Base-by-base conservation (phyloP, 2,329 filamentous ascomycete genomes). In the Hymenoscyphus infarciens region DNA sequence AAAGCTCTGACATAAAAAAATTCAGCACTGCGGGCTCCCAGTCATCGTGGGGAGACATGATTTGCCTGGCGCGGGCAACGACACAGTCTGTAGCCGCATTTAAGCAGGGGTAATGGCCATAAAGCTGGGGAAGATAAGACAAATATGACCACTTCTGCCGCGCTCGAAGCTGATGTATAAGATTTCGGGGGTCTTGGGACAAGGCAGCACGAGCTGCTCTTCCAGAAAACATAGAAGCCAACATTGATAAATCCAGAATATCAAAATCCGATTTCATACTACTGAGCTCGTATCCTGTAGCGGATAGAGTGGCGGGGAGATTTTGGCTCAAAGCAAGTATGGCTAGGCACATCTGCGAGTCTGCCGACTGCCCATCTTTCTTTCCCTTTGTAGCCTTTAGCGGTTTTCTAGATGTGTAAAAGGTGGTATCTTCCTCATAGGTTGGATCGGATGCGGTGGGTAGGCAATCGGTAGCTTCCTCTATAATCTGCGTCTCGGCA, bases 141-240 rank as follows among this genome's bases (percentile, higher is more conserved):
- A 73, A 55, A 55, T 71, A 73, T 5, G 72, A 72, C 64, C 64
- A 70, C 42, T 72, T 64, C 45, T 70, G 67, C 29, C 66, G 59
- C 1, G 67, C 64, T 16, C 65, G 63, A 29, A 72, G 59, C 45
- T 73, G 65, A 39, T 68, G 59, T 33, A 68, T 63, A 11, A 73
- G 62, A 35, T 66, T 61, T 22, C 58, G 60, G 38, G 71, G 68
- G 55, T 71, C 61, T 29, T 65, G 57, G 10, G 68, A 67, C 2
- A 73, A 56, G 1, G 65, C 66, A 16, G 55, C 61, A 19, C 70
- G 64, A 4, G 70, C 69, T 3, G 67, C 64, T 27, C 69, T 70
- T n/a, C 69, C 65, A n/a, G 70, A 63, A 53, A 71, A 68, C 16
- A 71, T 63, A 7, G 69, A 68, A 10, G 71, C 68, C n/a, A 73